Evolutionary conservation across 139 green algal genomes (phyloP).

Genomic region (Bryopsis sp.): DNA sequence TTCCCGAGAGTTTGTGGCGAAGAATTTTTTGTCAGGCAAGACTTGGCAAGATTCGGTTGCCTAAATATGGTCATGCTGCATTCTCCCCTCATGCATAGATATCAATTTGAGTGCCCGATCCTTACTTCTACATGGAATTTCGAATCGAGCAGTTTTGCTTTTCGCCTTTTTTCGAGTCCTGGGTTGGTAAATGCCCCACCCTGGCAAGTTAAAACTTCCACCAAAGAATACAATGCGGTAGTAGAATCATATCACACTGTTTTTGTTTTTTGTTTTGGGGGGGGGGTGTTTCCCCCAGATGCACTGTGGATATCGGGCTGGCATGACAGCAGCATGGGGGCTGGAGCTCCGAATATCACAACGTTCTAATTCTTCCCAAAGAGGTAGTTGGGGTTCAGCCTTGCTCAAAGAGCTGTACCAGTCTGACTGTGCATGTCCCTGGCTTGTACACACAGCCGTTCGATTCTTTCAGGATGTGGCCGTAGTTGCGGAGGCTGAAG

Average conservation of each 20-base stretch:
- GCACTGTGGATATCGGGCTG: neutral
- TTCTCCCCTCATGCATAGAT: neutral
- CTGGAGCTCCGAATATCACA: neutral
- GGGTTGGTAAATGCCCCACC: neutral
- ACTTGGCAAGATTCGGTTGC: too few species aligned
- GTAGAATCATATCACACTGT: too few species aligned
- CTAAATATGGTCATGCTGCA: slow-evolving; percentile 9
- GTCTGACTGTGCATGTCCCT: neutral
- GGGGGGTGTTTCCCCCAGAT: neutral
- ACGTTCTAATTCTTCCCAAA: neutral
- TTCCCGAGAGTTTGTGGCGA: slow-evolving; percentile 34
- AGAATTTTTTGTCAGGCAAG: slow-evolving; percentile 55
- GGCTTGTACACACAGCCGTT: slow-evolving; percentile 22
- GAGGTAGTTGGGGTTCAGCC: neutral
- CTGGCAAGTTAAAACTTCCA: neutral
- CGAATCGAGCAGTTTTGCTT: neutral
- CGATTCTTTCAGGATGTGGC: slow-evolving; percentile 53
- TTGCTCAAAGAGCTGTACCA: neutral
- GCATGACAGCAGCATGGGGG: neutral
- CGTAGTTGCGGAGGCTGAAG: slow-evolving; percentile 55
- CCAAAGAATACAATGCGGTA: too few species aligned
- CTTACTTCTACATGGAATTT: neutral
- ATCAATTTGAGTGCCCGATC: too few species aligned
- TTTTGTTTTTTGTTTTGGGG: neutral
- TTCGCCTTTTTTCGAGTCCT: neutral